Base-by-base conservation (phyloP, 306 rosid genomes). In the Hippophae tibetana region DNA sequence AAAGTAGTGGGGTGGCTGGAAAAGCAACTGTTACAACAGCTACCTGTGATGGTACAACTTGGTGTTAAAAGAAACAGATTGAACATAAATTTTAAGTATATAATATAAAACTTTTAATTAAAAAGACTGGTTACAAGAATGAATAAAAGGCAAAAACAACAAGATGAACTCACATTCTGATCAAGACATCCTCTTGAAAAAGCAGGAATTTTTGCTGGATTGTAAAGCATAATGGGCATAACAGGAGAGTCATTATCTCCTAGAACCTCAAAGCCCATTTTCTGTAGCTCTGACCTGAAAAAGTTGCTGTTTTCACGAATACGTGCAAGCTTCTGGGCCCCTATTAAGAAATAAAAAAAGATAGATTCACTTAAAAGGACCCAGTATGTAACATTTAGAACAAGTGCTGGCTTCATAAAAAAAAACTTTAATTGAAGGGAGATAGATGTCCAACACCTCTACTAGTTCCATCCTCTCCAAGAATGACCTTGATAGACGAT, bases 1-100 rank as follows among this genome's bases (percentile, higher is more conserved):
- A 62, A 51, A 90, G 79, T 52, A 87, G 72, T 7, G 97, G 97
- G 56, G 94, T 87, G 14, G 94, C 97, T 18, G 97, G 97, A 81
- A 90, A 90, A 57, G 95, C 97, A 11, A 84, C 95, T 8, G 86
- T 90, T 64, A 90, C 97, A 51, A 90, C 85, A 61, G 95, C 95
- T 65, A 87, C 86, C 97, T 90, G 69, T 65, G 66, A 56, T 14
- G 44, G 59, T 13, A 54, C 23, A 25, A 9, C 11, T 9, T 50
- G 40, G 13, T 6, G 13, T 52, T 10, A 13, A 56, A 38, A 18
- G 9, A 45, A 18, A 44, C 31, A 40, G 10, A 9, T 8, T 31
- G 9, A 31, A 45, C 6, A 40, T 9, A 43, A 46, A 42, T 12
- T 12, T 49, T 9, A 42, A 6, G 53, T 43, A 58, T 7, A 52